Conservation (phyloP, 768 basidiomycete genomes). For the Tylopilus balloui region DNA sequence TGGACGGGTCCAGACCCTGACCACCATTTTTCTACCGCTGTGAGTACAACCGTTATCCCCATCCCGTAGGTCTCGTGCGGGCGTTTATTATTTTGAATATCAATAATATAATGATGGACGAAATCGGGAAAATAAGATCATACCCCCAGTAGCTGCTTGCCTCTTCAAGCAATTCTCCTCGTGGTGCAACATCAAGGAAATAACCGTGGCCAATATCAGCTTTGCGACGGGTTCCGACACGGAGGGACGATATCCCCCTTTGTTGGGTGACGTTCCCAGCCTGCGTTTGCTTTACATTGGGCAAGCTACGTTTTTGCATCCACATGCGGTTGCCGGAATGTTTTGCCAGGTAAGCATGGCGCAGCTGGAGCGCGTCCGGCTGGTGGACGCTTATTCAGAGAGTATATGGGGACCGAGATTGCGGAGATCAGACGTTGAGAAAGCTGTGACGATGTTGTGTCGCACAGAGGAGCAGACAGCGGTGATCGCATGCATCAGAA, state of each 20-base stretch:
- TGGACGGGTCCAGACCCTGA: slow-evolving; percentile 62
- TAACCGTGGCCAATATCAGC: slow-evolving; percentile 46
- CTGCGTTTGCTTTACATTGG: slow-evolving; percentile 45
- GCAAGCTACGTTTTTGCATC: slow-evolving; percentile 45
- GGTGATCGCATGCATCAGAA: slow-evolving; percentile 33
- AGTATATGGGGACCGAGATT: slow-evolving; percentile 59
- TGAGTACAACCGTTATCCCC: slow-evolving; percentile 27
- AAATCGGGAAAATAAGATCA: slow-evolving; percentile 17
- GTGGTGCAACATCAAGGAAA: slow-evolving; percentile 43
- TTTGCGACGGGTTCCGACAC: slow-evolving; percentile 29
- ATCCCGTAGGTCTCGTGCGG: neutral
- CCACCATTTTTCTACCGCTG: slow-evolving; percentile 60
- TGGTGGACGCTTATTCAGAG: slow-evolving; percentile 51
- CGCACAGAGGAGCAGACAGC: slow-evolving; percentile 9
- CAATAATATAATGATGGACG: neutral
- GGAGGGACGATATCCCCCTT: slow-evolving; percentile 14
- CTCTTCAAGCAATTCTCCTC: slow-evolving; percentile 27
- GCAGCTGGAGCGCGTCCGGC: slow-evolving; percentile 33
- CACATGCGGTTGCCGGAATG: slow-evolving; percentile 37
- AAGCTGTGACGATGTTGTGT: slow-evolving; percentile 19
- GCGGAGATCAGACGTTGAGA: slow-evolving; percentile 46
- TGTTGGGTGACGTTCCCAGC: slow-evolving; percentile 37
- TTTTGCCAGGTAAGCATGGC: slow-evolving; percentile 25
- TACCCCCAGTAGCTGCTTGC: slow-evolving; percentile 19
- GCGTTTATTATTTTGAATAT: neutral